These are phyloP conservation scores for Mangifera indica DNA, from an alignment of 345 rosid species.

Conservation along the genomic window DNA sequence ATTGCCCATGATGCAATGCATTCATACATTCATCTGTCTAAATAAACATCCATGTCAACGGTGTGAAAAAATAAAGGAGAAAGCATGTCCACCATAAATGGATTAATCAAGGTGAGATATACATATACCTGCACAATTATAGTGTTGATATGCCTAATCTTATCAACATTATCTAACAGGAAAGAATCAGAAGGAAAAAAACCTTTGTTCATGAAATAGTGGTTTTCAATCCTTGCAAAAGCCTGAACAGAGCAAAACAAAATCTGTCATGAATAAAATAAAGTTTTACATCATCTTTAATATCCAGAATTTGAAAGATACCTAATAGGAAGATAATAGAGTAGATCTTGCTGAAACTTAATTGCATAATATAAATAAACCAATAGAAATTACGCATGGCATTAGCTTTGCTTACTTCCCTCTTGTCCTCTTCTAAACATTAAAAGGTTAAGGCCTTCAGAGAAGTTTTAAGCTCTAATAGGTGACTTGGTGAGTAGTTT, in stretches of 20 bases:
- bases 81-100: not conserved
- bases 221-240: conserved; percentile 97
- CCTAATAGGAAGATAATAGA: not conserved
- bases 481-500: not conserved
- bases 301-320: not conserved
- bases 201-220: conserved; percentile 86
- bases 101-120: conserved; percentile 4
- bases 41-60: not conserved
- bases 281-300: not conserved
- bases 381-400: not conserved
- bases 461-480: not conserved
- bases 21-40: not conserved
- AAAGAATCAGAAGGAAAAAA: conserved; percentile 75
- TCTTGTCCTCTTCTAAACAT: not conserved
- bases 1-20: not conserved
- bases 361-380: not conserved
- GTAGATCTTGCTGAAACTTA: not conserved
- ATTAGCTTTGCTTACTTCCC: not conserved
- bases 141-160: conserved; percentile 79
- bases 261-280: not conserved
- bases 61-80: not conserved
- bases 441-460: not conserved
- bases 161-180: conserved; percentile 81
- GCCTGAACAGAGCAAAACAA: conserved; percentile 53
- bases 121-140: conserved; percentile 80